Conservation (phyloP, 768 basidiomycete genomes). For the Strobilomyces echinocephalus region DNA sequence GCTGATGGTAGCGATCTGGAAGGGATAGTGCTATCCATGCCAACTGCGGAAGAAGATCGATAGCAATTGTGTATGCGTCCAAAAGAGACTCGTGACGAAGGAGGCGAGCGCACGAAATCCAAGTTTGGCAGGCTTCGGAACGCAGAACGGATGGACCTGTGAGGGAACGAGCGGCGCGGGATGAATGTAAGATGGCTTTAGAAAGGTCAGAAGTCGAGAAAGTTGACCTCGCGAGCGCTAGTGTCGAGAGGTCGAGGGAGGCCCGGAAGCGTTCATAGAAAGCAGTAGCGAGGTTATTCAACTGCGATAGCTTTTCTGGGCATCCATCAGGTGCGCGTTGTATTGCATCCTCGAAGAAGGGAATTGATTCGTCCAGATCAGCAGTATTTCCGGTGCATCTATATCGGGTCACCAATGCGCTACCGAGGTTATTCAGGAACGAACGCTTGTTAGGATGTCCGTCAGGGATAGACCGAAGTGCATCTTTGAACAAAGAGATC, state of each 20-base stretch:
- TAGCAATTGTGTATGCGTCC: constrained; percentile 11
- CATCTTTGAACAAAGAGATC: too few relatives aligned
- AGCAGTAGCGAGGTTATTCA: too few relatives aligned
- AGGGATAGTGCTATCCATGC: constrained; percentile 10
- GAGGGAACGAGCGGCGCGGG: background rate
- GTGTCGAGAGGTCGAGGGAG: too few relatives aligned
- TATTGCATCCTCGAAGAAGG: background rate
- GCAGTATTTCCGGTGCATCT: too few relatives aligned
- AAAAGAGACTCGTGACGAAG: background rate
- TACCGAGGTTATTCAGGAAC: too few relatives aligned
- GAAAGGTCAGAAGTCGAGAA: background rate
- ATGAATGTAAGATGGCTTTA: background rate
- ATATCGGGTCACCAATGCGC: too few relatives aligned
- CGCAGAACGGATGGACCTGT: background rate
- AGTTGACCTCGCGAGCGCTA: too few relatives aligned
- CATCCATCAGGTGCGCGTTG: background rate
- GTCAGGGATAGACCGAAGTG: too few relatives aligned
- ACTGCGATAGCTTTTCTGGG: background rate
- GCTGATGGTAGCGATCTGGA: constrained; percentile 10
- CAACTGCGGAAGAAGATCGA: constrained; percentile 12
- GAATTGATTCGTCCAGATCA: too few relatives aligned
- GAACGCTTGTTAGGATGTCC: too few relatives aligned
- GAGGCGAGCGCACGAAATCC: background rate
- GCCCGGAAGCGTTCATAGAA: too few relatives aligned
- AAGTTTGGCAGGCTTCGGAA: background rate